Base-by-base conservation (phyloP, 148 eudicot genomes). In the Persicaria tinctoria region DNA sequence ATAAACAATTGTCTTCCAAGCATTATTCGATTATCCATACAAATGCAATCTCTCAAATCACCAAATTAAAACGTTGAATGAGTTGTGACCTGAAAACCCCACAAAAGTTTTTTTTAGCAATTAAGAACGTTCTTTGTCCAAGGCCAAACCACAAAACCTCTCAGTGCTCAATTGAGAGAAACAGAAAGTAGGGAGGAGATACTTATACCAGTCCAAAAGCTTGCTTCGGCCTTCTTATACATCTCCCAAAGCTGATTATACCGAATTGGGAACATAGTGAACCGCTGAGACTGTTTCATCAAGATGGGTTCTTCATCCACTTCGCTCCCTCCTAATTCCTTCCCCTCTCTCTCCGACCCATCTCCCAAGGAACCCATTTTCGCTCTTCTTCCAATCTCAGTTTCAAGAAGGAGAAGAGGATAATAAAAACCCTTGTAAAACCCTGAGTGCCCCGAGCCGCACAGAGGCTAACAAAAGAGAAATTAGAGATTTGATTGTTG, bases 181-280 rank as follows among this genome's bases (percentile, higher is more conserved):
- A 10, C n/a, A 45, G 1, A 10, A 17, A 55, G n/a, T 14, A 48
- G 48, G 17, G 74, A 54, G 38, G 54, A 51, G 57, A 54, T 13
- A 60, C 2, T 10, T 51, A 73, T 81, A 90, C 96, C 96, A 56
- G 96, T 85, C 93, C 97, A 91, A 46, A 91, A 91, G 77, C 93
- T 89, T 73, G 97, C 91, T 47, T 76, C 63, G 41, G 93, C 83
- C 72, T 89, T 91, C 81, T 91, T 91, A 70, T 91, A 91, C 93
- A 91, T 91, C 81, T 91, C 93, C 97, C 93, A 91, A 18, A 91
- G 79, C 77, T 89, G 91, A 55, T 85, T 83, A 47, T 89, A 89
- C 54, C 82, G 80, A 76, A 91, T 79, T 64, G 97, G 97, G 46
- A 91, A 89, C 93, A 91, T 91, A 72, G 91, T 86, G 51, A 85